Evolutionary conservation across 116 monocot species (phyloP).

Genomic region (Trichopus zeylanicus): DNA sequence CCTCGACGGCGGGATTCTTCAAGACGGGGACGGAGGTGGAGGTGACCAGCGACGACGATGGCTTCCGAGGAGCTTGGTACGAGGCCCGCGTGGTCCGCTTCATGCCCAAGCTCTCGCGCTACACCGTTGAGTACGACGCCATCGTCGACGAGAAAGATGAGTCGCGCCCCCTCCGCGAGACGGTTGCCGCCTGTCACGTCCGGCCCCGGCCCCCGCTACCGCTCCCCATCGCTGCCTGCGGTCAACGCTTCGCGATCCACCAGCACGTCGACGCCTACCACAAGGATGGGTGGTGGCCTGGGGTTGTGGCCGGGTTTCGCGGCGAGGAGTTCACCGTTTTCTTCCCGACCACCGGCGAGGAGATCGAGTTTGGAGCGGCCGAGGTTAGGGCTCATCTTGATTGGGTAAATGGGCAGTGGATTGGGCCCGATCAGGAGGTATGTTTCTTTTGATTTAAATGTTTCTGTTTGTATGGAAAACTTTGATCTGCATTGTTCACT

Average conservation of each 20-base stretch:
- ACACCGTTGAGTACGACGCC: slow-evolving; percentile 45
- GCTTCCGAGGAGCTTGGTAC: slow-evolving; percentile 48
- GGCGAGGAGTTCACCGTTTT: slow-evolving; percentile 13
- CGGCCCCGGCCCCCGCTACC: slow-evolving; percentile 44
- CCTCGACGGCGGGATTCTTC: slow-evolving; percentile 12
- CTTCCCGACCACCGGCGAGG: slow-evolving; percentile 35
- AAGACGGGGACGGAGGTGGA: slow-evolving; percentile 43
- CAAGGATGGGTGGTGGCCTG: slow-evolving; percentile 72
- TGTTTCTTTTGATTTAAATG: background rate
- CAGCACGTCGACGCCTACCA: slow-evolving; percentile 44
- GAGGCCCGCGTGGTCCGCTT: slow-evolving; percentile 30
- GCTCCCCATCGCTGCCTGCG: background rate
- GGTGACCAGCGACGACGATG: slow-evolving; percentile 43
- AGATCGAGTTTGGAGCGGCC: slow-evolving; percentile 16
- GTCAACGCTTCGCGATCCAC: slow-evolving; percentile 9
- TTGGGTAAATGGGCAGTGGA: slow-evolving; percentile 50
- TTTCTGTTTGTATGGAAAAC: background rate
- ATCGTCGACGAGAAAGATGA: slow-evolving; percentile 19
- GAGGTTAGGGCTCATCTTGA: slow-evolving; percentile 39
- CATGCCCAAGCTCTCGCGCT: slow-evolving; percentile 23
- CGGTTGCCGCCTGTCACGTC: slow-evolving; percentile 18
- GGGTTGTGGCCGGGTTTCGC: slow-evolving; percentile 13
- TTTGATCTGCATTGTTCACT: background rate
- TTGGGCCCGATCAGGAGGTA: slow-evolving; percentile 15
- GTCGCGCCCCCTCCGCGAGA: slow-evolving; percentile 33